Percentiles rank a stretch among this genome's conserved stretches.
phyloP scores from a whole-genome alignment of 768 basidiomycete species.

The Xerocomellus intermedius region DNA sequence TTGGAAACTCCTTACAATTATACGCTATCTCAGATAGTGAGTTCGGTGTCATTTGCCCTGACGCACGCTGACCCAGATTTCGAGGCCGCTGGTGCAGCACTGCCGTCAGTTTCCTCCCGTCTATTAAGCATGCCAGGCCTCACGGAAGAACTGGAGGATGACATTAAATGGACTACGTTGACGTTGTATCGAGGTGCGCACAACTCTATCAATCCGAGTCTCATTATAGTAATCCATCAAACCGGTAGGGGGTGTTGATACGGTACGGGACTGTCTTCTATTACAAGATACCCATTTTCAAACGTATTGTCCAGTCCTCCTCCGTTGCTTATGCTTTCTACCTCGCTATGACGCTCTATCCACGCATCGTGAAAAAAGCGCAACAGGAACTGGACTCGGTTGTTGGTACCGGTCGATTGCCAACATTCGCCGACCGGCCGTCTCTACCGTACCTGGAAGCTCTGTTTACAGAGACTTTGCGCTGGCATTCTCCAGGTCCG shows the following conservation, averaged over 20 bases:
- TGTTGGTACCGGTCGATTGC: conserved; percentile 22
- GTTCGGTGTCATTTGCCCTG: background rate
- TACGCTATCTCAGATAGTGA: conserved; percentile 12
- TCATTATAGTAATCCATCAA: background rate
- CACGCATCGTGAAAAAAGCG: conserved; percentile 24
- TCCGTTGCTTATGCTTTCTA: conserved; percentile 14
- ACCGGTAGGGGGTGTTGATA: conserved; percentile 23
- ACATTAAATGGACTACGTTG: conserved; percentile 16
- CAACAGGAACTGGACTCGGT: conserved; percentile 29
- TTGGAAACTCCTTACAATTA: conserved; percentile 10
- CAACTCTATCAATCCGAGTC: background rate
- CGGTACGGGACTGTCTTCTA: conserved; percentile 26
- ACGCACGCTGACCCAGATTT: background rate
- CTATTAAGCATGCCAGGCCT: conserved; percentile 6
- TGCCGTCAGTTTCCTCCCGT: conserved; percentile 15
- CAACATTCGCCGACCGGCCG: conserved; percentile 23
- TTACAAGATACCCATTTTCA: background rate
- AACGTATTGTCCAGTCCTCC: conserved; percentile 6
- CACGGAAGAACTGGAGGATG: conserved; percentile 14
- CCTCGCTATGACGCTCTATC: conserved; percentile 31
- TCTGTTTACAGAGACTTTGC: conserved; percentile 23
- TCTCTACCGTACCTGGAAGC: conserved; percentile 31
- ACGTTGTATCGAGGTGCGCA: conserved; percentile 13
- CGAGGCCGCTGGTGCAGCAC: conserved; percentile 14
- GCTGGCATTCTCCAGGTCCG: conserved; percentile 20